Percentiles rank a stretch among this genome's conserved stretches.
phyloP scores from a whole-genome alignment of 164 flowering plant genomes.

The Cinnamomum micranthum region DNA sequence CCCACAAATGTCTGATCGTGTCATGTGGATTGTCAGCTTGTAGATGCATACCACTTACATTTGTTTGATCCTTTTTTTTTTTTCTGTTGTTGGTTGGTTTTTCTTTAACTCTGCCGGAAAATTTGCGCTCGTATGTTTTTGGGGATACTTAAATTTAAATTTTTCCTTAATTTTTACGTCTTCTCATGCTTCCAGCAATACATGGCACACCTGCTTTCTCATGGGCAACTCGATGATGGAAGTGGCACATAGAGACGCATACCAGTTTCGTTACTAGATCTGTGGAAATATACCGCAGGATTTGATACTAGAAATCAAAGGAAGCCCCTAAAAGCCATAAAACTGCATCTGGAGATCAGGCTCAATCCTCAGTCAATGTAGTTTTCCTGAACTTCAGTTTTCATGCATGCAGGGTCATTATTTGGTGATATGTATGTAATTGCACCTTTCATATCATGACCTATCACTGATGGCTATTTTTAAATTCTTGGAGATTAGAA shows the following conservation, averaged over 20 bases:
- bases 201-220: slow-evolving; percentile 16
- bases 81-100: background rate
- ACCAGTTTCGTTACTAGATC: background rate
- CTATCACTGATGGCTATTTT: too few species aligned
- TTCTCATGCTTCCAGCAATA: slow-evolving; percentile 8
- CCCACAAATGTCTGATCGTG: background rate
- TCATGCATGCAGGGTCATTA: too few species aligned
- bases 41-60: background rate
- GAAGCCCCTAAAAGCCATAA: too few species aligned
- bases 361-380: too few species aligned
- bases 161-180: too few species aligned
- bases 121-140: background rate
- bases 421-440: too few species aligned
- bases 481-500: too few species aligned
- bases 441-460: too few species aligned
- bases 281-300: background rate
- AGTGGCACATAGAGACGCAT: slow-evolving; percentile 3
- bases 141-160: background rate
- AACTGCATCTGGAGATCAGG: too few species aligned
- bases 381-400: too few species aligned
- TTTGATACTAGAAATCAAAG: too few species aligned
- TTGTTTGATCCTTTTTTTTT: too few species aligned
- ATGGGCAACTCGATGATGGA: slow-evolving; percentile 18
- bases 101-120: background rate
- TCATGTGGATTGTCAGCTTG: background rate